Conservation (phyloP, 306 rosid species). For the Gastrolobium villosum region DNA sequence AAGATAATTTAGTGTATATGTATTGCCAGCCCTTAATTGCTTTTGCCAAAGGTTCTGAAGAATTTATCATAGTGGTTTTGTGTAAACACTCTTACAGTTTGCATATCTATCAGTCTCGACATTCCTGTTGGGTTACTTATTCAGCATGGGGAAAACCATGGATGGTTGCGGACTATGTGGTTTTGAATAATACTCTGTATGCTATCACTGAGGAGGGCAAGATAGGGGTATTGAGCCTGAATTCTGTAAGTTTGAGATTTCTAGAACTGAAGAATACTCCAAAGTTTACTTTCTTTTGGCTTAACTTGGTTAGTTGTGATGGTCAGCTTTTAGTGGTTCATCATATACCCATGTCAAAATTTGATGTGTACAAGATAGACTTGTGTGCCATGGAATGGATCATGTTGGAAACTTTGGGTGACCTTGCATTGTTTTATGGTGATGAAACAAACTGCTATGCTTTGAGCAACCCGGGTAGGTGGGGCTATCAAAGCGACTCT, state of each 20-base stretch:
- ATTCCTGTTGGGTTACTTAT: background rate
- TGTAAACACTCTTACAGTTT: background rate
- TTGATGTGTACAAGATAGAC: constrained; percentile 28
- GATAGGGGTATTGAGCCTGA: constrained; percentile 39
- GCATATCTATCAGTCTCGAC: constrained; percentile 37
- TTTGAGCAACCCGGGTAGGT: constrained; percentile 16
- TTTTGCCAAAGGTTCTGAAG: constrained; percentile 19
- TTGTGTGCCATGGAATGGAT: constrained; percentile 15
- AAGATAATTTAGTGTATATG: rapidly evolving
- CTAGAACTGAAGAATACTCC: constrained; percentile 16
- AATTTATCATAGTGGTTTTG: constrained; percentile 7
- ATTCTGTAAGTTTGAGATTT: background rate
- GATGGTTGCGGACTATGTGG: background rate
- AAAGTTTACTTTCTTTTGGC: rapidly evolving
- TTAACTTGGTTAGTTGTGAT: constrained; percentile 25
- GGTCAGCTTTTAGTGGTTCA: constrained; percentile 35
- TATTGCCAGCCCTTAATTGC: background rate
- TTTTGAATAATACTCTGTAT: background rate
- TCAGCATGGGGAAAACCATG: background rate
- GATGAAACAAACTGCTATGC: background rate
- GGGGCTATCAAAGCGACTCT: constrained; percentile 25
- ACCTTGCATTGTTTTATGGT: constrained; percentile 29
- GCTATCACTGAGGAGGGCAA: background rate
- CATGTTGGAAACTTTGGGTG: constrained; percentile 14
- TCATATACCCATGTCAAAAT: background rate